Evolutionary conservation across 345 rosid species (phyloP).

Genomic region (Sonneratia alba): DNA sequence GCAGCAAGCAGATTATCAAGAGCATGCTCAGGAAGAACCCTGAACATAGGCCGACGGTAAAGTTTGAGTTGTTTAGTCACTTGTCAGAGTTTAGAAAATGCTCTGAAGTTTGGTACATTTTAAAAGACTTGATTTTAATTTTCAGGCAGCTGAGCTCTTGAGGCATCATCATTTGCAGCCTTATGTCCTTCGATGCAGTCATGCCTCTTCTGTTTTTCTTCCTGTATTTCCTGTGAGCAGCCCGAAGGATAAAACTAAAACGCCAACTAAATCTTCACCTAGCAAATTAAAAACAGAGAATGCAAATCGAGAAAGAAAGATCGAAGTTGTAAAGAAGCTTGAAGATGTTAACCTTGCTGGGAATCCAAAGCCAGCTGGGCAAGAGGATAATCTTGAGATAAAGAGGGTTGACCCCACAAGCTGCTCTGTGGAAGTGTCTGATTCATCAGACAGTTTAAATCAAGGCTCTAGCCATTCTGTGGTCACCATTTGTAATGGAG

Average conservation of each 20-base stretch:
- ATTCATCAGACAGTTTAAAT: slow-evolving; percentile 34
- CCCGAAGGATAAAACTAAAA: slow-evolving; percentile 53
- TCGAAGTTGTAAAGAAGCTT: slow-evolving; percentile 23
- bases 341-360: slow-evolving; percentile 28
- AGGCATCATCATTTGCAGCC: slow-evolving; percentile 82
- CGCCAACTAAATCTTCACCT: slow-evolving; percentile 47
- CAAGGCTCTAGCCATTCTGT: slow-evolving; percentile 45
- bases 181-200: slow-evolving; percentile 57
- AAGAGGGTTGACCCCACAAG: slow-evolving; percentile 65
- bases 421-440: slow-evolving; percentile 29
- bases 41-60: slow-evolving; percentile 22
- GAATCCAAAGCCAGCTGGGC: slow-evolving; percentile 33
- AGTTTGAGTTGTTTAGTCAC: background rate
- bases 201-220: slow-evolving; percentile 66
- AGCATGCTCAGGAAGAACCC: slow-evolving; percentile 28
- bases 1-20: slow-evolving; percentile 91
- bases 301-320: slow-evolving; percentile 29
- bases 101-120: background rate
- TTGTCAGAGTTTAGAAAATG: background rate
- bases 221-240: slow-evolving; percentile 51
- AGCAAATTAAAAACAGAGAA: slow-evolving; percentile 31
- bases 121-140: slow-evolving; percentile 1
- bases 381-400: slow-evolving; percentile 59
- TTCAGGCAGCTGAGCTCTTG: slow-evolving; percentile 81
- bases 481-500: slow-evolving; percentile 32